Evolutionary conservation across 441 rosid species (phyloP).

Genomic region (Populus hybrid): DNA sequence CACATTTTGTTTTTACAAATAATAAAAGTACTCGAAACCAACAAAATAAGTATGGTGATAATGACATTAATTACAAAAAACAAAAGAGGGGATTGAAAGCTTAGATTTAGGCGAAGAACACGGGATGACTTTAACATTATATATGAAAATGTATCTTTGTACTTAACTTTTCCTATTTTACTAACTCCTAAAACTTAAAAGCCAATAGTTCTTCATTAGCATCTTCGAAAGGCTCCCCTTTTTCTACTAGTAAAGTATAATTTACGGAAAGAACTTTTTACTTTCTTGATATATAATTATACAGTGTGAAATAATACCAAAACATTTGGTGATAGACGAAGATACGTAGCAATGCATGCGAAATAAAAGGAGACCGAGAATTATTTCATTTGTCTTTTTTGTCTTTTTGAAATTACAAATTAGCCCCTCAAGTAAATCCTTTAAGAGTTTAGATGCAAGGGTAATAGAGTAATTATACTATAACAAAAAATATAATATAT

Average conservation of each 20-base stretch:
- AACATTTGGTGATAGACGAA: neutral
- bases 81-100: conserved; percentile 29
- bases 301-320: conserved; percentile 11
- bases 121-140: conserved; percentile 38
- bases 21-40: neutral
- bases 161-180: conserved; percentile 1
- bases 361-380: neutral
- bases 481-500: no score
- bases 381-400: no score
- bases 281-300: neutral
- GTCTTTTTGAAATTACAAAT: no score
- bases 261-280: conserved; percentile 17
- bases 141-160: conserved; percentile 22
- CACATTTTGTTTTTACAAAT: no score
- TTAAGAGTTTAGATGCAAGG: no score
- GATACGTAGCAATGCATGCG: conserved; percentile 22
- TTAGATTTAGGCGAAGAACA: conserved; percentile 50
- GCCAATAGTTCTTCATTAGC: neutral
- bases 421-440: no score
- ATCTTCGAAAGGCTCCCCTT: conserved; percentile 11
- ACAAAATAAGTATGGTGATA: no score
- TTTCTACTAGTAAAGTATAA: conserved; percentile 9
- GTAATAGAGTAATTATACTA: no score
- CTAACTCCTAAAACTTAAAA: neutral
- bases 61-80: neutral